phyloP scores from a whole-genome alignment of 768 basidiomycete species.

The Psilocybe subaeruginosa region DNA sequence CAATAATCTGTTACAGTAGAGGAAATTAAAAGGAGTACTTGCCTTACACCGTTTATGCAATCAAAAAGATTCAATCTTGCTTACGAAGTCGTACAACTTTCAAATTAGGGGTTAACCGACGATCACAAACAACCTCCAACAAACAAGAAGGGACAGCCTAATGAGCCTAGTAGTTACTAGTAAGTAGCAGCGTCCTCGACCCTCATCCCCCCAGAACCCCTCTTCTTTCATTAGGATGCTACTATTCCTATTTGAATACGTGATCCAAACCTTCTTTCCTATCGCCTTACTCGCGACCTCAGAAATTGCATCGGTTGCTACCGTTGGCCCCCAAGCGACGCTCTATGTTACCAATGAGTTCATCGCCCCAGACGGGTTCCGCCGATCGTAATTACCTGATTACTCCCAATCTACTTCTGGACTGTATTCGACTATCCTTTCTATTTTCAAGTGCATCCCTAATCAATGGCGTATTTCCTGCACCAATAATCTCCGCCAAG shows the following conservation, averaged over 20 bases:
- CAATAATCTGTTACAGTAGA: no score
- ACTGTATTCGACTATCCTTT: neutral
- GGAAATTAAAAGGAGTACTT: no score
- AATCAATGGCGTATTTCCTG: conserved; percentile 24
- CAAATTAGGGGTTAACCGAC: no score
- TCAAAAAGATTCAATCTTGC: no score
- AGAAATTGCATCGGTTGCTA: conserved; percentile 2
- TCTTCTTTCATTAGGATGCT: neutral
- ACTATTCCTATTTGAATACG: neutral
- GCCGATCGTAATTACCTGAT: conserved; percentile 23
- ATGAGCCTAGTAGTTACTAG: no score
- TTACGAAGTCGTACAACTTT: no score
- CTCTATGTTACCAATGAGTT: conserved; percentile 43
- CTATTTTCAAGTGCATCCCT: conserved; percentile 20
- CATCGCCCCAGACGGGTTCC: conserved; percentile 56
- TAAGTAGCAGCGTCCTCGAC: no score
- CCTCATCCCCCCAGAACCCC: no score
- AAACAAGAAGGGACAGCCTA: no score
- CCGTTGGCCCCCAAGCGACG: conserved; percentile 31
- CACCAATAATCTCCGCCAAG: conserved; percentile 23
- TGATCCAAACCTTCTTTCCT: neutral
- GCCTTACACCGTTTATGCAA: no score
- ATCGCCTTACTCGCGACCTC: neutral
- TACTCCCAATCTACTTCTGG: neutral
- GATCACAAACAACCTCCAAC: no score